Evolutionary conservation across 257 asterid species (phyloP).

Genomic region (Solanum ossicruentum): DNA sequence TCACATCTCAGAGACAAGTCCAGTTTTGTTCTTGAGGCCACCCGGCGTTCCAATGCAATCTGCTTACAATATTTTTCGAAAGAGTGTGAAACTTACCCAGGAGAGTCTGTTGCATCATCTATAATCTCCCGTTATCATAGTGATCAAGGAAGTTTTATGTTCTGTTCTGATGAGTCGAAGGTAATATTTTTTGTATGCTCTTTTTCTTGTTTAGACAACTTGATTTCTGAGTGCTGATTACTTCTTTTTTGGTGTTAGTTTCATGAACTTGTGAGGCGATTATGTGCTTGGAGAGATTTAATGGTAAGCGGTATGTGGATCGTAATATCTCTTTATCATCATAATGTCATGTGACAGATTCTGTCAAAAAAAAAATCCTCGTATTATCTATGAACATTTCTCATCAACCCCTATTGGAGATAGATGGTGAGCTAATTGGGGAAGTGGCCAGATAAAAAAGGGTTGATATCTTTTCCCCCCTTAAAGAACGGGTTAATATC

Average conservation of each 20-base stretch:
- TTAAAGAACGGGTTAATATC: neutral
- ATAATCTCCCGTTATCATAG: slow-evolving; percentile 62
- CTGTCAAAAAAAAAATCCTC: neutral
- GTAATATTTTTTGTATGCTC: slow-evolving; percentile 21
- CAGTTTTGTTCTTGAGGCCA: slow-evolving; percentile 79
- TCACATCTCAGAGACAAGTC: slow-evolving; percentile 51
- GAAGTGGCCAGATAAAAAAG: neutral
- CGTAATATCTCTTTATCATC: neutral
- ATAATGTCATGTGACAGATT: neutral
- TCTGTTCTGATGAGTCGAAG: slow-evolving; percentile 32
- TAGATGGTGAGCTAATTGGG: neutral
- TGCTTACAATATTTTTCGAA: slow-evolving; percentile 76
- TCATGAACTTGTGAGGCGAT: slow-evolving; percentile 64
- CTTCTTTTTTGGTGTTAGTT: slow-evolving; percentile 28
- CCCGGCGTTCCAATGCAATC: slow-evolving; percentile 72
- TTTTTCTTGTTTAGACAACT: neutral
- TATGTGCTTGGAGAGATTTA: slow-evolving; percentile 94
- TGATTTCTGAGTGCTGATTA: neutral
- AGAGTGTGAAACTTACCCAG: slow-evolving; percentile 71
- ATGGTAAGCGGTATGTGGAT: slow-evolving; percentile 49
- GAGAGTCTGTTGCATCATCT: slow-evolving; percentile 83
- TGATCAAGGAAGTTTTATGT: slow-evolving; percentile 38
- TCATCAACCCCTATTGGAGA: neutral
- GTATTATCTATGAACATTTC: neutral
- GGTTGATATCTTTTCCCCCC: neutral